phyloP scores from a whole-genome alignment of 1,284 basidiomycete genomes.

The Fistulinella cinereoalba region DNA sequence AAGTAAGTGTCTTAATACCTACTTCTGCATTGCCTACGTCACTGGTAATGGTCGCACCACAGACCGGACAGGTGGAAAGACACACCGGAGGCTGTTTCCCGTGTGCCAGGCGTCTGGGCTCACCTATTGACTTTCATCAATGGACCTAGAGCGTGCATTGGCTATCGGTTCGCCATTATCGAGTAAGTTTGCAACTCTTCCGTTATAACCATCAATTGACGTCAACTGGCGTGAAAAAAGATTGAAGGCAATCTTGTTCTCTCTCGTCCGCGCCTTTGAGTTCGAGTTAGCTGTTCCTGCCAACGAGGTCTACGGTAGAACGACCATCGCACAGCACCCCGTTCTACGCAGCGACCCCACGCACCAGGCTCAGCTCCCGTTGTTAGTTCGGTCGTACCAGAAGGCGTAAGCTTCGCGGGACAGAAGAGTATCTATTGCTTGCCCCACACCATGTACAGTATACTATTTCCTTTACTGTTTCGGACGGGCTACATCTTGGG shows the following conservation, averaged over 20 bases:
- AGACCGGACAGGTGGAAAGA: slow-evolving; percentile 59
- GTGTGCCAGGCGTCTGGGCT: slow-evolving; percentile 59
- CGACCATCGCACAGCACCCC: background rate
- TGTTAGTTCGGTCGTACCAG: background rate
- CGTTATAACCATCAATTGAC: too few species aligned
- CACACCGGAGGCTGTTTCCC: slow-evolving; percentile 41
- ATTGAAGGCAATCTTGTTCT: background rate
- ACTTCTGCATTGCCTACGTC: background rate
- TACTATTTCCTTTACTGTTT: too few species aligned
- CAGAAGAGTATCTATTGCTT: too few species aligned
- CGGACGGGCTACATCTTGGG: too few species aligned
- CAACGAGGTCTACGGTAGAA: background rate
- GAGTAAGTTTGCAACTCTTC: background rate
- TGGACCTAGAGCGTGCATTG: background rate
- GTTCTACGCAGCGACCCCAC: background rate
- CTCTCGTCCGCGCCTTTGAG: background rate
- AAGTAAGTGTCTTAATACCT: slow-evolving; percentile 3
- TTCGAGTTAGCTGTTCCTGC: background rate
- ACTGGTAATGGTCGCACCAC: slow-evolving; percentile 6
- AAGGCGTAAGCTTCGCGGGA: too few species aligned
- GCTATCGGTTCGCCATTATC: background rate
- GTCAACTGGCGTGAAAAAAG: too few species aligned
- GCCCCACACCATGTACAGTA: too few species aligned
- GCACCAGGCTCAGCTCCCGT: background rate
- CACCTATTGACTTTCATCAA: slow-evolving; percentile 60